phyloP scores from a whole-genome alignment of 257 asterid species.

The Penstemon davidsonii region DNA sequence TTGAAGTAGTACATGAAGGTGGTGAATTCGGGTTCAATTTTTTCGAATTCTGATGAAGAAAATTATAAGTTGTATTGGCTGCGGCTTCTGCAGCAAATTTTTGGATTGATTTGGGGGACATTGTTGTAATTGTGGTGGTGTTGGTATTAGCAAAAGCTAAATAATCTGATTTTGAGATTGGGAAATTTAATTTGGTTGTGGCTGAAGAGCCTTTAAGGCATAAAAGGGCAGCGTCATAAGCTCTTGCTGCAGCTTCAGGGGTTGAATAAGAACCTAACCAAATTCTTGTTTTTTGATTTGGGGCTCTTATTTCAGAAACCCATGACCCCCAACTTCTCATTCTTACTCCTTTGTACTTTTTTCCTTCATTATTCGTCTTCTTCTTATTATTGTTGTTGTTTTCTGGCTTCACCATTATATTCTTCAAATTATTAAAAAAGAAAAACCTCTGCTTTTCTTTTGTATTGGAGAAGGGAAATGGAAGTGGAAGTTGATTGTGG shows the following conservation, averaged over 20 bases:
- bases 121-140: slow-evolving; percentile 1
- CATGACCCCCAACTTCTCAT: slow-evolving; percentile 97
- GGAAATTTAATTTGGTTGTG: slow-evolving; percentile 61
- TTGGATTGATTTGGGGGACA: slow-evolving; percentile 84
- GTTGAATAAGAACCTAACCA: slow-evolving; percentile 96
- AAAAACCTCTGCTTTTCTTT: neutral
- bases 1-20: neutral
- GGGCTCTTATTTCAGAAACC: slow-evolving; percentile 93
- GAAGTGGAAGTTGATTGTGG: slow-evolving; percentile 28
- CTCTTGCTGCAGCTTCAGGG: slow-evolving; percentile 94
- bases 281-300: slow-evolving; percentile 85
- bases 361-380: slow-evolving; percentile 27
- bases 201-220: slow-evolving; percentile 72
- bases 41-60: neutral
- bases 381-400: slow-evolving; percentile 31
- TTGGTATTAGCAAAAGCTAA: too few species aligned
- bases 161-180: slow-evolving; percentile 30
- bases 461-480: slow-evolving; percentile 22
- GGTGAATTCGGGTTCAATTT: neutral
- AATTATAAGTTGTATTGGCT: neutral
- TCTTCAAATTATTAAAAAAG: neutral
- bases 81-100: slow-evolving; percentile 56
- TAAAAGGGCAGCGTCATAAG: slow-evolving; percentile 87
- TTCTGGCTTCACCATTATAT: slow-evolving; percentile 57
- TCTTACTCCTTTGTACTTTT: slow-evolving; percentile 89